A percentile compares a stretch with the other conserved stretches of the same genome.
Evolutionary conservation across 176 grass and related monocot species (phyloP).

Genomic region (Otatea glauca): DNA sequence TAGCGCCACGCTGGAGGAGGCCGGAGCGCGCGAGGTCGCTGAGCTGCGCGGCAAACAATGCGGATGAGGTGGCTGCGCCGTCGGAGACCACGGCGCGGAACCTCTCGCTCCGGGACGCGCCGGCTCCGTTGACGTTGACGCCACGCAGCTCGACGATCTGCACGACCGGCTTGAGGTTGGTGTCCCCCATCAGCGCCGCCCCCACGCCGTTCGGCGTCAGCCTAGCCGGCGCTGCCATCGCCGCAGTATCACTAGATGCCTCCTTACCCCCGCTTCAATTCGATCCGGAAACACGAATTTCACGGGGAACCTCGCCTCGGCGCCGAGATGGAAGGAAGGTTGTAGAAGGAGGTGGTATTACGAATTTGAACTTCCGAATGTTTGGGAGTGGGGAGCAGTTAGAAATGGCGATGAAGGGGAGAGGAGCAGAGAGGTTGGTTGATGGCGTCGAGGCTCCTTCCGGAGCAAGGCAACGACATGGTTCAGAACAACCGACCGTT

Average conservation of each 20-base stretch:
- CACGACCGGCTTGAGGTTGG: slow-evolving; percentile 65
- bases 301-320: neutral
- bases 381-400: neutral
- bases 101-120: slow-evolving; percentile 46
- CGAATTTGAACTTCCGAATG: neutral
- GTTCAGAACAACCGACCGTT: neutral
- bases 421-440: slow-evolving; percentile 26
- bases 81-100: slow-evolving; percentile 73
- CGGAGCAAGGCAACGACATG: neutral
- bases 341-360: slow-evolving; percentile 11
- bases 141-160: slow-evolving; percentile 68
- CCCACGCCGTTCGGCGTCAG: slow-evolving; percentile 70
- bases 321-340: neutral
- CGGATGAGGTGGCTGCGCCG: slow-evolving; percentile 44
- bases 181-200: slow-evolving; percentile 54
- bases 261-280: neutral
- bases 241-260: neutral
- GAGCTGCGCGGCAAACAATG: slow-evolving; percentile 67
- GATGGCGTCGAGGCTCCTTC: slow-evolving; percentile 10
- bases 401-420: slow-evolving; percentile 13
- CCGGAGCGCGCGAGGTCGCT: slow-evolving; percentile 58
- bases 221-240: slow-evolving; percentile 41
- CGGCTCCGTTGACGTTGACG: slow-evolving; percentile 45
- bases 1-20: slow-evolving; percentile 53
- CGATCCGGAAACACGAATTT: neutral